Percentiles rank a stretch among this genome's conserved stretches.
These are phyloP conservation scores for Solanum pinnatisectum DNA, from an alignment of 257 asterid genomes.

Conservation along the genomic window DNA sequence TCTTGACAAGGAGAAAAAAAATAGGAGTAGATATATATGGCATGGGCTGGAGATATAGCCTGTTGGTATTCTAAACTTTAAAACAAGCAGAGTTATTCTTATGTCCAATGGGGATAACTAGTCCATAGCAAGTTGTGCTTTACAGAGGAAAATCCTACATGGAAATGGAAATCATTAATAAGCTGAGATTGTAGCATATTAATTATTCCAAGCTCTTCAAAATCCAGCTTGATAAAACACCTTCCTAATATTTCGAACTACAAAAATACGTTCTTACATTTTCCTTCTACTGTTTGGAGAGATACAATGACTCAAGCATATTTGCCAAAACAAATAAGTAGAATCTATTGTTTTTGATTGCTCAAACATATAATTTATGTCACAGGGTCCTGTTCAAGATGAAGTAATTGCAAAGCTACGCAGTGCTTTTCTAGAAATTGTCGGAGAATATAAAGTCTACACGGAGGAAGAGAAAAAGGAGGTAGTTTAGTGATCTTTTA, in stretches of 20 bases:
- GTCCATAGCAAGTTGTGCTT: background rate
- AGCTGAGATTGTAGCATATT: background rate
- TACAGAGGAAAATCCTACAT: background rate
- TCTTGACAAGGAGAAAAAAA: background rate
- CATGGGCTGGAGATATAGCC: background rate
- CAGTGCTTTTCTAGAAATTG: conserved; percentile 70
- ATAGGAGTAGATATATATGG: background rate
- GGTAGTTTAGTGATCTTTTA: conserved; percentile 25
- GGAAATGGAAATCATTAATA: background rate
- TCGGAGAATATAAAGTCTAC: conserved; percentile 69
- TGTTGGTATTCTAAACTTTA: background rate
- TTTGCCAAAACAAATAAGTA: background rate
- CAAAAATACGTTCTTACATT: background rate
- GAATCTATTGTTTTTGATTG: background rate
- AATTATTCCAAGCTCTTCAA: background rate
- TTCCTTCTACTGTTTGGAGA: background rate
- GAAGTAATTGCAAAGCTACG: conserved; percentile 83
- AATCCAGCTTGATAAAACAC: background rate
- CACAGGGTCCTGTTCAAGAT: conserved; percentile 92
- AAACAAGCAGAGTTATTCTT: background rate
- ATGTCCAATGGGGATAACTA: background rate
- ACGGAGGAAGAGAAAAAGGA: conserved; percentile 78
- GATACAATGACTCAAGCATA: background rate
- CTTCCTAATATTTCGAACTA: background rate
- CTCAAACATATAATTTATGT: background rate